phyloP scores from a whole-genome alignment of 108 stramenopile species.

The Asterionellopsis glacialis region DNA sequence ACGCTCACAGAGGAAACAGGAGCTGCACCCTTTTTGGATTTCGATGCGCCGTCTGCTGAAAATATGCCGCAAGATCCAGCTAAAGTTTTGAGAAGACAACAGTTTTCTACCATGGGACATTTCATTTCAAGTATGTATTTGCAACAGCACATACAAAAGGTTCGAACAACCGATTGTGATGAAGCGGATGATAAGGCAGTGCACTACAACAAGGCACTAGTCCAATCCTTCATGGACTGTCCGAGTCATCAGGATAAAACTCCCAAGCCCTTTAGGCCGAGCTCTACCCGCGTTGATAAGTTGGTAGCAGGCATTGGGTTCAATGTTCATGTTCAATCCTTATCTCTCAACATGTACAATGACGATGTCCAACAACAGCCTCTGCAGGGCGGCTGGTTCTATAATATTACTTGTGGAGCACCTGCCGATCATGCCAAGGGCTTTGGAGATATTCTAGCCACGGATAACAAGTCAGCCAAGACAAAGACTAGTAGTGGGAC shows the following conservation, averaged over 20 bases:
- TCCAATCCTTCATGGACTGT: conserved; percentile 11
- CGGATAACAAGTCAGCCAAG: conserved; percentile 13
- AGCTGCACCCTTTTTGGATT: conserved; percentile 34
- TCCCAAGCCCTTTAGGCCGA: conserved; percentile 75
- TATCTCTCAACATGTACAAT: conserved; percentile 24
- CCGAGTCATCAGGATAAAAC: conserved; percentile 52
- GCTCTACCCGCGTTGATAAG: conserved; percentile 40
- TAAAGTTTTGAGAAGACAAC: conserved; percentile 41
- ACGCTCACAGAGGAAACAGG: conserved; percentile 41
- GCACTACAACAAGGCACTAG: conserved; percentile 27
- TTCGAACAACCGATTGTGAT: conserved; percentile 37
- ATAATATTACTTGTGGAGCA: conserved; percentile 80
- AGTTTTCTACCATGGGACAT: conserved; percentile 73
- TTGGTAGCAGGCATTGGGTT: conserved; percentile 72
- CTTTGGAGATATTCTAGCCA: conserved; percentile 54
- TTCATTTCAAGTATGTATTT: conserved; percentile 59
- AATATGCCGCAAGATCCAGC: not conserved
- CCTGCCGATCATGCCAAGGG: conserved; percentile 86
- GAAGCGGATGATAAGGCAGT: conserved; percentile 36
- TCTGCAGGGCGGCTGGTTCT: conserved; percentile 31
- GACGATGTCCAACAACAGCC: conserved; percentile 24
- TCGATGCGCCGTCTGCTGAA: conserved; percentile 10
- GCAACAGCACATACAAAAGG: conserved; percentile 36
- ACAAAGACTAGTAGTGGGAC: conserved; percentile 7
- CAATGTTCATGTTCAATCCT: conserved; percentile 70